Evolutionary conservation across 768 basidiomycete genomes (phyloP).

Genomic region (Chalciporus sphaerocephalus): DNA sequence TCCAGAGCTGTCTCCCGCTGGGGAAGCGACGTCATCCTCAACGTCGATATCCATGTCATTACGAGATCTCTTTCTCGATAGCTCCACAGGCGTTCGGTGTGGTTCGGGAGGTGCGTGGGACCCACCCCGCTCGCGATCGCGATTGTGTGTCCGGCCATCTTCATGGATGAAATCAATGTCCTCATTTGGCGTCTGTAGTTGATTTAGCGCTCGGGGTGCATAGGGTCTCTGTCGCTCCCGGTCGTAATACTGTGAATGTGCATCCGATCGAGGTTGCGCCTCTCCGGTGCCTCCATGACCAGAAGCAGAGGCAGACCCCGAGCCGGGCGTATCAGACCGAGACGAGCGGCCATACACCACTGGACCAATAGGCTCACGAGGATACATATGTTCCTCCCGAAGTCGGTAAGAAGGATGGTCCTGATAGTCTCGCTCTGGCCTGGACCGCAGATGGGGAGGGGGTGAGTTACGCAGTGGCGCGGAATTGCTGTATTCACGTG

Average conservation of each 20-base stretch:
- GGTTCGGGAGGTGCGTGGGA: slow-evolving; percentile 34
- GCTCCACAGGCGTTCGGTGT: slow-evolving; percentile 39
- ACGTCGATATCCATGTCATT: slow-evolving; percentile 64
- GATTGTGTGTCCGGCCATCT: slow-evolving; percentile 41
- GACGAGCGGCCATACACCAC: slow-evolving; percentile 36
- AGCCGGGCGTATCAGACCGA: slow-evolving; percentile 57
- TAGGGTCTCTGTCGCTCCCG: slow-evolving; percentile 47
- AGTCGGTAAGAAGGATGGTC: slow-evolving; percentile 30
- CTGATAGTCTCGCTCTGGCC: slow-evolving; percentile 30
- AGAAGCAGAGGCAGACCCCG: slow-evolving; percentile 44
- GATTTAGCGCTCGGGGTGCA: slow-evolving; percentile 49
- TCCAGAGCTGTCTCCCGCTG: slow-evolving; percentile 26
- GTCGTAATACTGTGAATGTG: slow-evolving; percentile 44
- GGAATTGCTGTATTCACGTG: slow-evolving; percentile 30
- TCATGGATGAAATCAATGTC: slow-evolving; percentile 53
- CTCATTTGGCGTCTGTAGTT: slow-evolving; percentile 36
- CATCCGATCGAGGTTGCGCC: slow-evolving; percentile 47
- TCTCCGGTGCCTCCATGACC: slow-evolving; percentile 36
- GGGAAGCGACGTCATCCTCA: slow-evolving; percentile 43
- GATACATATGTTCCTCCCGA: slow-evolving; percentile 28
- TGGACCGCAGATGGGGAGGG: slow-evolving; percentile 37
- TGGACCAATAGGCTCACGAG: slow-evolving; percentile 31
- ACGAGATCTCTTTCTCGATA: slow-evolving; percentile 52
- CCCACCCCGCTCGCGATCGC: slow-evolving; percentile 38
- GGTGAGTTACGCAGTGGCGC: slow-evolving; percentile 39